Base-by-base conservation (phyloP, 768 basidiomycete genomes). In the Tephrocybe sp. region DNA sequence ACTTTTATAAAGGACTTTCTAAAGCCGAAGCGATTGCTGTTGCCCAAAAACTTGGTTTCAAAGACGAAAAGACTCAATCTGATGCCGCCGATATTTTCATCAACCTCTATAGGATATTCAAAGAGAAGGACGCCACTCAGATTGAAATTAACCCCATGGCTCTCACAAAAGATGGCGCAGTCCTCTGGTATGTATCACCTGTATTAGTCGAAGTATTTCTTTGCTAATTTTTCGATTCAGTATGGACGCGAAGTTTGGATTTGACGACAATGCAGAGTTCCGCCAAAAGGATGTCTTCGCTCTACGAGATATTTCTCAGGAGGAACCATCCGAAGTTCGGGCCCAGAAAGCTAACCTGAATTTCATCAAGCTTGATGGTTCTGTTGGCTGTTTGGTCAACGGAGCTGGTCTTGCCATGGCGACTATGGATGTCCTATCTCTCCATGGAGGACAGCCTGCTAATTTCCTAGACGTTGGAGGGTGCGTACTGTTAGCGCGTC, bases 181-280 rank as follows among this genome's bases (percentile, higher is more conserved):
- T 99, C 45, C 84, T 98, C 44, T 98, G 96, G 93, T 92, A 60
- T 38, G 52, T 45, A 8, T 32, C 14, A 19, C 23, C 14, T 10
- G 17, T 9, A 39, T 43, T 71, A 30, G 16, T n/a, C 19, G 44
- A 32, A 12, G 20, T 5, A n/a, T 35, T 52, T 36, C 16, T 48
- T 10, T 20, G 45, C 11, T 26, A 53, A 48, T 39, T 52, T 60
- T 36, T n/a, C n/a, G 34, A 38, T 7, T 22, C 58, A 96, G 95
- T 76, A 98, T 99, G 97, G 97, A 99, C 69, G 97, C 97, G 67
- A 99, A 99, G 71, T 92, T 98, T 55, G 93, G 94, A n/a, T 99
- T 99, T 62, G 97, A 99, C 62, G 97, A 99, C 68, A 98, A 99
- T 65, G 97, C 97, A 33, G 93, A 94, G 65, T 99, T 99, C 83